These are phyloP conservation scores for Dovyalis caffra DNA, from an alignment of 345 rosid species.

Conservation along the genomic window DNA sequence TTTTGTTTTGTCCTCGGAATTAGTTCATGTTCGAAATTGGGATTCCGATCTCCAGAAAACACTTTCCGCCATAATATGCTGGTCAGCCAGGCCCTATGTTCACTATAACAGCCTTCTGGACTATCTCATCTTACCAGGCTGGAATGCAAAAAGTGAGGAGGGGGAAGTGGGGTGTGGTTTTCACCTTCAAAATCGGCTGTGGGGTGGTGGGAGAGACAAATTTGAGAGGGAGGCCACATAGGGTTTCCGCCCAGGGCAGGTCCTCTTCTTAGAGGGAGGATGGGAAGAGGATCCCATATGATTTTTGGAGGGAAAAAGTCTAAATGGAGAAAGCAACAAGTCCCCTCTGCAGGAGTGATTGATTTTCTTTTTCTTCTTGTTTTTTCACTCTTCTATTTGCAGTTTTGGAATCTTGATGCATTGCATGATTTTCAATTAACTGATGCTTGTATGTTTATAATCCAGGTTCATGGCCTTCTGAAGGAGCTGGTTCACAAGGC, in stretches of 20 bases:
- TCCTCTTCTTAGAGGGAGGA: background rate
- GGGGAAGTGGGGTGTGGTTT: background rate
- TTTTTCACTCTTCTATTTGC: background rate
- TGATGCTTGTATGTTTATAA: background rate
- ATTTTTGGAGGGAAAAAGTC: background rate
- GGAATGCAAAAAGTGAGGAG: background rate
- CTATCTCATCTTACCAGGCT: background rate
- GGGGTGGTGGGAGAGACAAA: too few species aligned
- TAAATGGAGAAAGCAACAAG: background rate
- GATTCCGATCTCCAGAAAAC: background rate
- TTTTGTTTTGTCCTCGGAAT: background rate
- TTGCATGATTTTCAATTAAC: background rate
- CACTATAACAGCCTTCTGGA: background rate
- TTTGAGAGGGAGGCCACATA: too few species aligned
- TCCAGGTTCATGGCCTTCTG: conserved; percentile 83
- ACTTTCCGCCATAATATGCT: background rate
- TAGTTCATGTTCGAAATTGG: background rate
- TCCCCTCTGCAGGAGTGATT: background rate
- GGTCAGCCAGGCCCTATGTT: background rate
- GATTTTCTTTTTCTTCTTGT: background rate
- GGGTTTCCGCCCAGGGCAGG: background rate
- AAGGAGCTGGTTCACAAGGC: conserved; percentile 98
- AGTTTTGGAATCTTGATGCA: background rate
- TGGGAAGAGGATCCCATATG: background rate
- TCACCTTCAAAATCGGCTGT: background rate